These are phyloP conservation scores for Gracilariopsis chorda DNA, from an alignment of 23 red algal species.

Conservation along the genomic window DNA sequence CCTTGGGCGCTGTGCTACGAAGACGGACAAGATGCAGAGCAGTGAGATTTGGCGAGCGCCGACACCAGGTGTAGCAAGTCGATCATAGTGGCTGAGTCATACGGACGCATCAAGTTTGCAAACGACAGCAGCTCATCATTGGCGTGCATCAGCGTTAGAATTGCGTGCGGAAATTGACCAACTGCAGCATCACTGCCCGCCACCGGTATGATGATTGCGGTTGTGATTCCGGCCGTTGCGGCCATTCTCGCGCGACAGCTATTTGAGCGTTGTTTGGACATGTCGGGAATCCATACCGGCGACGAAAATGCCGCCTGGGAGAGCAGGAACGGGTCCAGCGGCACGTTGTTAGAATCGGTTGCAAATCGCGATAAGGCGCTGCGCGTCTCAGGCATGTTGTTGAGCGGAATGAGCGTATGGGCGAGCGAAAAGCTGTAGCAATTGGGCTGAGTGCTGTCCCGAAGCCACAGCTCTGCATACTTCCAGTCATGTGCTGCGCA, in stretches of 20 bases:
- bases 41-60: constrained; percentile 8
- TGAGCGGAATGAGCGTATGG: background rate
- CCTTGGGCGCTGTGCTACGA: background rate
- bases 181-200: background rate
- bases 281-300: constrained; percentile 24
- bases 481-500: constrained; percentile 34
- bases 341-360: background rate
- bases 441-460: background rate
- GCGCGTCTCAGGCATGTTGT: constrained; percentile 35
- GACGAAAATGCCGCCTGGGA: background rate
- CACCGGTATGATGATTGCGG: background rate
- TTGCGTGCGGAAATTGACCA: background rate
- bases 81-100: constrained; percentile 14
- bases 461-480: constrained; percentile 30
- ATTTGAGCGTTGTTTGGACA: background rate
- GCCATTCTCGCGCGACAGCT: constrained; percentile 7
- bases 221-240: constrained; percentile 1
- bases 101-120: constrained; percentile 23
- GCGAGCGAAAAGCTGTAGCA: background rate
- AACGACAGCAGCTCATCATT: constrained; percentile 33
- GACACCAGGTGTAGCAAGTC: constrained; percentile 7
- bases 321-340: constrained; percentile 5
- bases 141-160: constrained; percentile 35
- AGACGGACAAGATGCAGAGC: background rate
- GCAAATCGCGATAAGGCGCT: background rate